These are phyloP conservation scores for Allantophomopsis lycopodina DNA, from an alignment of 2,329 filamentous ascomycete genomes.

Conservation along the genomic window DNA sequence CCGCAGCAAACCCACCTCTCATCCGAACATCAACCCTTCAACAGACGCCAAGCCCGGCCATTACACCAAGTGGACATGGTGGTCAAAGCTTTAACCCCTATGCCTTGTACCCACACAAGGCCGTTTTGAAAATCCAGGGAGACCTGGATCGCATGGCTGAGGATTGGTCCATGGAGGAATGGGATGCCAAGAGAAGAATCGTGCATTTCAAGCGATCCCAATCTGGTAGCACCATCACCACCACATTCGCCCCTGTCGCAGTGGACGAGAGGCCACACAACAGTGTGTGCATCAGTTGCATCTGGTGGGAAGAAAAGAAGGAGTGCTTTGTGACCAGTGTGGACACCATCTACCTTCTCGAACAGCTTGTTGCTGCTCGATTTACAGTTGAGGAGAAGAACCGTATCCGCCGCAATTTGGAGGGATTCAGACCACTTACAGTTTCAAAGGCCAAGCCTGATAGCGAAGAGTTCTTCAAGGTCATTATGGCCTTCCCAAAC, in stretches of 20 bases:
- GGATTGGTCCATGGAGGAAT: conserved; percentile 74
- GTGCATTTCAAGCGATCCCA: conserved; percentile 82
- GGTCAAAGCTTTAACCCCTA: conserved; percentile 25
- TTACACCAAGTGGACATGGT: conserved; percentile 25
- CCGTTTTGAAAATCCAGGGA: conserved; percentile 70
- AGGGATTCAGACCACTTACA: conserved; percentile 84
- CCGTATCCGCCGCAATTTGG: conserved; percentile 85
- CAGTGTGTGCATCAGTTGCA: conserved; percentile 93
- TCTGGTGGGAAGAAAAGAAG: conserved; percentile 85
- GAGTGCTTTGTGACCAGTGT: conserved; percentile 94
- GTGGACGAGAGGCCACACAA: conserved; percentile 68
- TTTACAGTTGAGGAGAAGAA: conserved; percentile 99
- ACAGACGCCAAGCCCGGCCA: conserved; percentile 31
- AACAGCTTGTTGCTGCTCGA: conserved; percentile 71
- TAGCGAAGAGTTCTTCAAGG: conserved; percentile 95
- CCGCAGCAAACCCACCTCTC: conserved; percentile 37
- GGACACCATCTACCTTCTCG: conserved; percentile 89
- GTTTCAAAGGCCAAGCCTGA: conserved; percentile 88
- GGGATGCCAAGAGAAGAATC: conserved; percentile 64
- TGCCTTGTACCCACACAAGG: conserved; percentile 69
- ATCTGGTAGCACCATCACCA: conserved; percentile 65
- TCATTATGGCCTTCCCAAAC: conserved; percentile 94
- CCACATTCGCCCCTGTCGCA: conserved; percentile 66
- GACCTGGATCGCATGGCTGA: conserved; percentile 75
- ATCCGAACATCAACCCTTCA: conserved; percentile 56